Percentiles rank a stretch among this genome's conserved stretches.
Conservation (phyloP, 2,329 filamentous ascomycete genomes). For the Cercospora zeae-maydis region DNA sequence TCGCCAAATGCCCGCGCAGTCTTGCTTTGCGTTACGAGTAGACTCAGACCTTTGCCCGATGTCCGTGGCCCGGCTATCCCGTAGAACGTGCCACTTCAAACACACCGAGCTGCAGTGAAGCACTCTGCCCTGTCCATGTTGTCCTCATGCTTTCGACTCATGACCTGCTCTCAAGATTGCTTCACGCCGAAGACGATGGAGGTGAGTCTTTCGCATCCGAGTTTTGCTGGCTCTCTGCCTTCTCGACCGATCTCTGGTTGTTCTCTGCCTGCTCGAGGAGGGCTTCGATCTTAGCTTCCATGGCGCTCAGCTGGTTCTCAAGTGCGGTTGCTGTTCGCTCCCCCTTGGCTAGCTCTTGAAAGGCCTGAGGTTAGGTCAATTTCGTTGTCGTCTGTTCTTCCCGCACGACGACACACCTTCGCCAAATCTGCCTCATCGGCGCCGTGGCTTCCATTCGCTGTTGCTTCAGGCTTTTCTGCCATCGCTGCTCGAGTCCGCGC, state of each 20-base stretch:
- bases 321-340: constrained; percentile 55
- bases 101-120: neutral
- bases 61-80: neutral
- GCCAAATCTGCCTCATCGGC: constrained; percentile 29
- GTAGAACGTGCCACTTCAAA: neutral
- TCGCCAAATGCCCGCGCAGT: neutral
- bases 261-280: constrained; percentile 49
- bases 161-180: neutral
- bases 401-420: constrained; percentile 19
- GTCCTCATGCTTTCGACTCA: neutral
- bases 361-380: constrained; percentile 39
- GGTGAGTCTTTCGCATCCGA: constrained; percentile 17
- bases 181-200: neutral
- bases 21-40: neutral
- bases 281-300: constrained; percentile 56
- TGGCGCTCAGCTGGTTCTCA: constrained; percentile 52
- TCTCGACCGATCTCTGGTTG: constrained; percentile 34
- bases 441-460: constrained; percentile 19
- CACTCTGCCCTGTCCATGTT: neutral
- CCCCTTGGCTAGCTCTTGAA: constrained; percentile 52
- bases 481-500: constrained; percentile 11
- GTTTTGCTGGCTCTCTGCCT: constrained; percentile 25
- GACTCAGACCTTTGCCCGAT: neutral
- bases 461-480: constrained; percentile 24
- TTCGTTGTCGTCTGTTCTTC: neutral